These are phyloP conservation scores for Tetrapisispora namnaoensis DNA, from an alignment of 805 yeast species.

Conservation along the genomic window DNA sequence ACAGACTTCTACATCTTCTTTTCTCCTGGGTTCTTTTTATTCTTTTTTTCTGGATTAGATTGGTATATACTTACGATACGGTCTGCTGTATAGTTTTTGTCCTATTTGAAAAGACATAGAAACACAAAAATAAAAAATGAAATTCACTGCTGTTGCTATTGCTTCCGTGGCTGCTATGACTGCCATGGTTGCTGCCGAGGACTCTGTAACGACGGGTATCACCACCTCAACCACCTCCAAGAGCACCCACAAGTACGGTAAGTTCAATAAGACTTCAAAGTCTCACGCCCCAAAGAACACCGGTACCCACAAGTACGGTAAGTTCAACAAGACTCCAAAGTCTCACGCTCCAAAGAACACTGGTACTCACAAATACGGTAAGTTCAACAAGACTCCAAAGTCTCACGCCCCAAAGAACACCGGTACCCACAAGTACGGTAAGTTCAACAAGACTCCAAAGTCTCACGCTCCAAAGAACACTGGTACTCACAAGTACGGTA, in stretches of 20 bases:
- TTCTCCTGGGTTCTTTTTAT: background rate
- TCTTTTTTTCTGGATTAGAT: background rate
- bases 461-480: slow-evolving; percentile 24
- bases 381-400: slow-evolving; percentile 35
- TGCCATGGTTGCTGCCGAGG: slow-evolving; percentile 21
- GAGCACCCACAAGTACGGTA: slow-evolving; percentile 46
- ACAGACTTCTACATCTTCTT: background rate
- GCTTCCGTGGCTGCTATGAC: slow-evolving; percentile 34
- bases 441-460: slow-evolving; percentile 38
- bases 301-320: slow-evolving; percentile 49
- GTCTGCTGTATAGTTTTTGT: background rate
- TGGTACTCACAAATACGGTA: slow-evolving; percentile 49
- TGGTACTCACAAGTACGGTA: slow-evolving; percentile 47
- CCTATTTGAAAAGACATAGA: background rate
- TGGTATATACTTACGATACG: background rate
- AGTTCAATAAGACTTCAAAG: slow-evolving; percentile 34
- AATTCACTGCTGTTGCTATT: slow-evolving; percentile 34
- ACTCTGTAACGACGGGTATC: slow-evolving; percentile 15
- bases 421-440: slow-evolving; percentile 45
- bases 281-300: slow-evolving; percentile 28
- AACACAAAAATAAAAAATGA: slow-evolving; percentile 27
- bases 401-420: slow-evolving; percentile 29
- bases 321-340: slow-evolving; percentile 35
- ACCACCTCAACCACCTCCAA: slow-evolving; percentile 29
- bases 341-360: slow-evolving; percentile 28